These are phyloP conservation scores for Neurospora sublineolata DNA, from an alignment of 495 filamentous ascomycete species.

Conservation along the genomic window DNA sequence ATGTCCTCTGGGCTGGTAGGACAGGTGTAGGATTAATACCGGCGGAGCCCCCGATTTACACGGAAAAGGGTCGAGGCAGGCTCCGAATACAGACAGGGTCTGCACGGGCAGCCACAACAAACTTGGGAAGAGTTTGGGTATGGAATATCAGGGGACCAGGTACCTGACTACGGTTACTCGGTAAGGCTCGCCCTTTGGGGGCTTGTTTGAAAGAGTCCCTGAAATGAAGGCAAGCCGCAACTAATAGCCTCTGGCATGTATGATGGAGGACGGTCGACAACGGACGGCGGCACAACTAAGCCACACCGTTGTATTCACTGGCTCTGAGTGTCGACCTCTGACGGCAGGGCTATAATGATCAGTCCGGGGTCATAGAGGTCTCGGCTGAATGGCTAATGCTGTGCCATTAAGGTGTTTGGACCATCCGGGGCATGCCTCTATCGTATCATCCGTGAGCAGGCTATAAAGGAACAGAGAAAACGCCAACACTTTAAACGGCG, in stretches of 20 bases:
- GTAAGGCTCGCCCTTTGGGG: slow-evolving; percentile 19
- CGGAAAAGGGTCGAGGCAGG: slow-evolving; percentile 38
- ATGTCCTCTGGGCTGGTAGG: slow-evolving; percentile 34
- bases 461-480: slow-evolving; percentile 18
- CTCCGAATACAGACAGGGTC: slow-evolving; percentile 35
- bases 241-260: slow-evolving; percentile 28
- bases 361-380: slow-evolving; percentile 29
- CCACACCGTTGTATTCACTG: slow-evolving; percentile 30
- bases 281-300: slow-evolving; percentile 36
- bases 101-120: slow-evolving; percentile 27
- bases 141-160: slow-evolving; percentile 22
- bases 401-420: slow-evolving; percentile 34
- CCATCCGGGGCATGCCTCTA: slow-evolving; percentile 27
- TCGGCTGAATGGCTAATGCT: slow-evolving; percentile 47
- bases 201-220: slow-evolving; percentile 25
- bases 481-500: slow-evolving; percentile 13
- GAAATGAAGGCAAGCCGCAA: slow-evolving; percentile 31
- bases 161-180: slow-evolving; percentile 26
- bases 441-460: slow-evolving; percentile 8
- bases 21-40: slow-evolving; percentile 42
- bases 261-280: slow-evolving; percentile 19
- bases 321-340: slow-evolving; percentile 11
- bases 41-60: slow-evolving; percentile 31
- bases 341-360: slow-evolving; percentile 30
- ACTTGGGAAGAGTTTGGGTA: slow-evolving; percentile 8